Conservation (phyloP, 345 rosid genomes). For the Geranium rotundifolium region DNA sequence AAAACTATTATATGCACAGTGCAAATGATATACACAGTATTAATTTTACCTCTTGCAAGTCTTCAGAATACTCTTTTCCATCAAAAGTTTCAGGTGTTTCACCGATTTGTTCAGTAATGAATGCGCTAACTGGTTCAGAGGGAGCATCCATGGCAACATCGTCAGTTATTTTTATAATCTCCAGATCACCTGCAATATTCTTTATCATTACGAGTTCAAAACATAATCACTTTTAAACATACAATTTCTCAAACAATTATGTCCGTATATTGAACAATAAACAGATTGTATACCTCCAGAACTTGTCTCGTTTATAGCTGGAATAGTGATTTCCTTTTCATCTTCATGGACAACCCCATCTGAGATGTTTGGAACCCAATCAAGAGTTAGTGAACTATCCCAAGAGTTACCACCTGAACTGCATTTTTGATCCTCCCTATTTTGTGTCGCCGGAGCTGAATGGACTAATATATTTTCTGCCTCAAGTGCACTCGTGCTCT, state of each 20-base stretch:
- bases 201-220: background rate
- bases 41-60: slow-evolving; percentile 28
- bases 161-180: slow-evolving; percentile 19
- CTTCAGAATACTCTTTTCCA: slow-evolving; percentile 16
- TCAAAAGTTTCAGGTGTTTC: slow-evolving; percentile 13
- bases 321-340: slow-evolving; percentile 19
- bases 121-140: slow-evolving; percentile 22
- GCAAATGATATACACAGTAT: slow-evolving; percentile 5
- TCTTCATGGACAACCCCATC: slow-evolving; percentile 16
- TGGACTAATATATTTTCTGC: slow-evolving; percentile 28
- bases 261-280: background rate
- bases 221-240: background rate
- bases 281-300: slow-evolving; percentile 34
- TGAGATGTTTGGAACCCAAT: slow-evolving; percentile 13
- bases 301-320: slow-evolving; percentile 16
- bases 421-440: slow-evolving; percentile 14
- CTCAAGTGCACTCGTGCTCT: slow-evolving; percentile 14
- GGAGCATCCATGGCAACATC: slow-evolving; percentile 13
- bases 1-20: background rate
- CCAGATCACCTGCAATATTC: slow-evolving; percentile 24
- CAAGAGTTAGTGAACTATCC: slow-evolving; percentile 7
- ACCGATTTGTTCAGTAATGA: background rate
- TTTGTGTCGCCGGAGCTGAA: slow-evolving; percentile 14
- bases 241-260: slow-evolving; percentile 2
- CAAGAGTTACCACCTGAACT: background rate